A percentile compares a stretch with the other conserved stretches of the same genome.
These are phyloP conservation scores for Zalerion maritima DNA, from an alignment of 495 filamentous ascomycete species.

Conservation along the genomic window DNA sequence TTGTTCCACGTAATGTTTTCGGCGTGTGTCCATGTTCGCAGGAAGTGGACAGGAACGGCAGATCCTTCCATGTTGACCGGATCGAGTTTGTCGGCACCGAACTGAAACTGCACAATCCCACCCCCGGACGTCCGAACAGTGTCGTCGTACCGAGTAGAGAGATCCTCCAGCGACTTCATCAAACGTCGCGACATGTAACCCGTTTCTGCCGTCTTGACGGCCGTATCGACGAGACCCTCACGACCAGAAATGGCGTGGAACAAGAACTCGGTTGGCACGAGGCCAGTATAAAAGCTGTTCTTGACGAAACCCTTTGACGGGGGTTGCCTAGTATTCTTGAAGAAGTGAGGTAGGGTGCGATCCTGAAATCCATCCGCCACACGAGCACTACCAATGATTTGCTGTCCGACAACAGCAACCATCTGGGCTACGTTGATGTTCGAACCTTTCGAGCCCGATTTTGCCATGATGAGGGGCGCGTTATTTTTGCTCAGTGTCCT, in stretches of 20 bases:
- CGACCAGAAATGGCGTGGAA: constrained; percentile 97
- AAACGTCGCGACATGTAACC: constrained; percentile 97
- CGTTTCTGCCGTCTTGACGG: constrained; percentile 96
- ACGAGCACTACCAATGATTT: constrained; percentile 89
- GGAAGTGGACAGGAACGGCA: constrained; percentile 84
- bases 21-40: constrained; percentile 78
- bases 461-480: constrained; percentile 91
- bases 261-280: constrained; percentile 80
- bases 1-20: constrained; percentile 69
- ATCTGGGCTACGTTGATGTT: constrained; percentile 98
- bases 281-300: constrained; percentile 95
- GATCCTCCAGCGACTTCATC: constrained; percentile 96
- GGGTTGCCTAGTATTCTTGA: constrained; percentile 78
- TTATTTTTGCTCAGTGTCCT: constrained; percentile 80
- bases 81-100: constrained; percentile 87
- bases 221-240: constrained; percentile 98
- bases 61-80: constrained; percentile 95
- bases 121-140: constrained; percentile 81
- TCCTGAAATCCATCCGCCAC: constrained; percentile 95
- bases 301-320: constrained; percentile 91
- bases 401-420: constrained; percentile 93
- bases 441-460: constrained; percentile 87
- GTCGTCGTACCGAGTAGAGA: constrained; percentile 81
- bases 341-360: constrained; percentile 85
- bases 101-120: constrained; percentile 89